phyloP scores from a whole-genome alignment of 495 filamentous ascomycete species.

The Tuber brumale region DNA sequence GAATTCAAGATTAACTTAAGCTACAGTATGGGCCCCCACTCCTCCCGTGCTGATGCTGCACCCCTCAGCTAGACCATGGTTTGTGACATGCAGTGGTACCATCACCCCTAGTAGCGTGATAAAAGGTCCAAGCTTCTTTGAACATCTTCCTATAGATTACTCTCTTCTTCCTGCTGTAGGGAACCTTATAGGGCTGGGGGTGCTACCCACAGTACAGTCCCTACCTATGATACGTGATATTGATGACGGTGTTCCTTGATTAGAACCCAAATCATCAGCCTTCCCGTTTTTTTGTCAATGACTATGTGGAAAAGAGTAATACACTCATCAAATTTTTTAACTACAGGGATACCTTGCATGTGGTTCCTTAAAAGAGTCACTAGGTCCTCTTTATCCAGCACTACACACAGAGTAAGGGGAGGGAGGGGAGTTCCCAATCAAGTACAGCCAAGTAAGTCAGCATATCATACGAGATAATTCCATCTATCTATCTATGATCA shows the following conservation, averaged over 20 bases:
- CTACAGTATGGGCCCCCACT: background rate
- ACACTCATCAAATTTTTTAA: conserved; percentile 3
- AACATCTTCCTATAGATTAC: background rate
- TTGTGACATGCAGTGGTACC: background rate
- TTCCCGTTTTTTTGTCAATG: background rate
- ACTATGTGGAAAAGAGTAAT: background rate
- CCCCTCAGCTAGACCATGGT: background rate
- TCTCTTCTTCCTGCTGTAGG: background rate
- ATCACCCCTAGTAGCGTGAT: background rate
- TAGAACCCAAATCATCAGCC: background rate
- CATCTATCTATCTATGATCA: background rate
- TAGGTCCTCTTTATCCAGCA: background rate
- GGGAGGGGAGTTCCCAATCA: background rate
- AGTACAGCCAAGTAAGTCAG: background rate
- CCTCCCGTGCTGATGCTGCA: background rate
- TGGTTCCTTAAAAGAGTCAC: background rate
- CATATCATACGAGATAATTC: background rate
- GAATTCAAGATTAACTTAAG: background rate
- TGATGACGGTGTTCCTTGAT: background rate
- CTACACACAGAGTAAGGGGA: background rate
- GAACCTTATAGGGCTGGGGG: background rate
- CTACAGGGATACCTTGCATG: background rate
- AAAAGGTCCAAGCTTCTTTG: background rate
- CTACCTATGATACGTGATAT: background rate
- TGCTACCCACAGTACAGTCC: background rate